Conservation (phyloP, 2,329 filamentous ascomycete genomes). For the Ceratocystis albifundus region DNA sequence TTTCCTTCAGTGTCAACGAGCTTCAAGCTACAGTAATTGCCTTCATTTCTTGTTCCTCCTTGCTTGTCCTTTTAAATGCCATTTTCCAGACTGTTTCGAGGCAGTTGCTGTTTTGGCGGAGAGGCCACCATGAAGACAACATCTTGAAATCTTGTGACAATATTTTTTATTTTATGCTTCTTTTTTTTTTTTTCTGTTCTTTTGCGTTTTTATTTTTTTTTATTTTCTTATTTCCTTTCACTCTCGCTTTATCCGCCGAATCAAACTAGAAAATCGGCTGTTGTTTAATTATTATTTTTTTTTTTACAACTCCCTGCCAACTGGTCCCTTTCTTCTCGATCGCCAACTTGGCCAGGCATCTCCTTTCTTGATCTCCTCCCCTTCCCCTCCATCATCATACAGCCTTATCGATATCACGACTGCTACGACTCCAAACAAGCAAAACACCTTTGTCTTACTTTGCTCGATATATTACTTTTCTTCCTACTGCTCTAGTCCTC, state of each 20-base stretch:
- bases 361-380: not conserved
- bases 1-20: not conserved
- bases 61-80: not conserved
- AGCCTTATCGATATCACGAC: not conserved
- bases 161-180: not conserved
- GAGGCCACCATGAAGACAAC: conserved; percentile 9
- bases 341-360: not conserved
- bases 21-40: not conserved
- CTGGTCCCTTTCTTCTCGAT: not conserved
- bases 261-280: not conserved
- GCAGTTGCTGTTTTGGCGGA: conserved; percentile 10
- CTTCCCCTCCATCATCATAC: not conserved
- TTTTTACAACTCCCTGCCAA: not conserved
- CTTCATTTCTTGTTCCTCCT: not conserved
- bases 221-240: conserved; percentile 7
- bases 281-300: not conserved
- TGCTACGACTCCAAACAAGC: not conserved
- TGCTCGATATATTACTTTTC: not conserved
- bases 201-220: not conserved
- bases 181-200: not conserved
- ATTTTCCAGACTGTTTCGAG: conserved; percentile 6
- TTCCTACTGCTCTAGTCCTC: not conserved
- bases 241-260: not conserved
- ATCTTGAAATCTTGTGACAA: not conserved
- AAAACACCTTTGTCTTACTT: not conserved